Evolutionary conservation across 768 basidiomycete species (phyloP), one percentile per base, ranked within the genome.

Genomic region (Boletus coccyginus): DNA sequence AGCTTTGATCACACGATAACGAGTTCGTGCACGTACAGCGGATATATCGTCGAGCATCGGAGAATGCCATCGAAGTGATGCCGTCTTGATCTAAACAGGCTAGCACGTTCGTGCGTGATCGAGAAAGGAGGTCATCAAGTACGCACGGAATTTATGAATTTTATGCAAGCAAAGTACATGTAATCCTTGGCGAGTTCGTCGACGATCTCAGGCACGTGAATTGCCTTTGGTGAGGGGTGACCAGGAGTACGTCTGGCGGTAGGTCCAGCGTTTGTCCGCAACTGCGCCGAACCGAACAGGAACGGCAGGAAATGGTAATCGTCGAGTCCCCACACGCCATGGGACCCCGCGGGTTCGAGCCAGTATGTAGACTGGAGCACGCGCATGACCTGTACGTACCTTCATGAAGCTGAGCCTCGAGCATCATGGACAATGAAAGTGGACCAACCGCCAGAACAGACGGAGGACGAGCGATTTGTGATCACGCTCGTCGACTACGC

Each of bases 1-100:
- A 36, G 7, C 2, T 19, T 33, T 10, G 43, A 42, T 24, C 39
- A 43, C 33, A 13, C 29, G 4, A 39, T 32, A 27, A 24, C 5
- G 9, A 6, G 27, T 3, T 8, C 31, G 27, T 27, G 16, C 19
- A 64, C 78, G 41, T 58, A 74, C 94, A 0, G 88, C 93, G 1
- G 94, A 95, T 53, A 98, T 98, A 66, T 98, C 96, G 70, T 98
- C 93, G 8, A 99, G 82, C 96, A 99, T 98, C 1, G 96, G 96
- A 0, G 94, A 97, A 74, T 99, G 96, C 96, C 96, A 99, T 50
- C 94, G 82, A 1, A 98, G 78, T 0, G 94, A 94, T 0, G 95
- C 94, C 0, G 94, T 93, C 70, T 98, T 98, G 61, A 98, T 92
- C 92, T 95, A 58, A 13, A 29, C 31, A 27, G 19, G 14, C 46